phyloP scores from a whole-genome alignment of 1,139 yeast species.

The Zygosaccharomyces pseudobailii region DNA sequence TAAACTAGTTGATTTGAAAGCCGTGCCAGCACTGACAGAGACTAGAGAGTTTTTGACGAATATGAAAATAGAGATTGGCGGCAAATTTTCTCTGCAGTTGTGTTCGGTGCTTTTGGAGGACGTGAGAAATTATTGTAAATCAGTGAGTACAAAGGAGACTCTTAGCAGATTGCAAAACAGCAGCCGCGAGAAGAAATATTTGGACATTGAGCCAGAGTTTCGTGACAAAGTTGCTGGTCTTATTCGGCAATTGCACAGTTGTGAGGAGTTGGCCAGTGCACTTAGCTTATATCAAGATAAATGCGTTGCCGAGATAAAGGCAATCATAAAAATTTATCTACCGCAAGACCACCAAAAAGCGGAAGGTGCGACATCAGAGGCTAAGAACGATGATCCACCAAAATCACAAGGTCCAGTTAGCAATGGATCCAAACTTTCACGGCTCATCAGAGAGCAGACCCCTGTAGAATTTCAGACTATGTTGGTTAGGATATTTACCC shows the following conservation, averaged over 20 bases:
- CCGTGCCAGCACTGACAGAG: slow-evolving; percentile 55
- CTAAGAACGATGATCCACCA: slow-evolving; percentile 5
- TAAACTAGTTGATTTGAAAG: slow-evolving; percentile 47
- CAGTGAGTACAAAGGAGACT: slow-evolving; percentile 47
- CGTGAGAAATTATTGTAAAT: slow-evolving; percentile 51
- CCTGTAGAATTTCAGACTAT: slow-evolving; percentile 71
- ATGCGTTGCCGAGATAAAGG: slow-evolving; percentile 64
- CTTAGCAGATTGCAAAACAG: slow-evolving; percentile 44
- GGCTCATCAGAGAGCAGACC: slow-evolving; percentile 56
- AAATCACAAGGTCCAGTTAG: slow-evolving; percentile 15
- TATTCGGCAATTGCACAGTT: slow-evolving; percentile 53
- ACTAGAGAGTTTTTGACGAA: slow-evolving; percentile 49
- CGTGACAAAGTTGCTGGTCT: slow-evolving; percentile 40
- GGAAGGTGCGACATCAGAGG: slow-evolving; percentile 22
- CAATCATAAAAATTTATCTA: slow-evolving; percentile 58
- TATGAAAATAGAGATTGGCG: slow-evolving; percentile 59
- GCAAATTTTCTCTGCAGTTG: slow-evolving; percentile 56
- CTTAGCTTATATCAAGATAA: slow-evolving; percentile 63
- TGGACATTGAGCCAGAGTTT: slow-evolving; percentile 21
- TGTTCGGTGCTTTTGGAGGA: slow-evolving; percentile 54
- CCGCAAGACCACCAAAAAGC: slow-evolving; percentile 40
- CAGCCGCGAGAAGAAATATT: slow-evolving; percentile 21
- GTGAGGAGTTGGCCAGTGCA: slow-evolving; percentile 62
- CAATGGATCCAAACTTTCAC: slow-evolving; percentile 43
- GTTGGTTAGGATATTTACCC: slow-evolving; percentile 57